phyloP scores from a whole-genome alignment of 352 stramenopile genomes.

The Pythium phragmiticola region DNA sequence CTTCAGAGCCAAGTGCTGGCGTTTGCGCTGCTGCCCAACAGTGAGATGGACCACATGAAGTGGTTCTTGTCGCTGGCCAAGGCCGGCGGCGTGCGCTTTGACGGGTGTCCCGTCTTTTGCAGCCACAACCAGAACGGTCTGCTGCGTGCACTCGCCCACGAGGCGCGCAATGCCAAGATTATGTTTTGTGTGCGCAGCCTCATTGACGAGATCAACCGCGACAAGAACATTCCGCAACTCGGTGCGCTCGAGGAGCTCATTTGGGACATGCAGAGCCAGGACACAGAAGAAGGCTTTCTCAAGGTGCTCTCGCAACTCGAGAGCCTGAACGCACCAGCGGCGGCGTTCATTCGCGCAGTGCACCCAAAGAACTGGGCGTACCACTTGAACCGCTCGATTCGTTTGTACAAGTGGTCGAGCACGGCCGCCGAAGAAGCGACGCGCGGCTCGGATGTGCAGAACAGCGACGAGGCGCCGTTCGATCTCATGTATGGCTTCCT shows the following conservation, averaged over 20 bases:
- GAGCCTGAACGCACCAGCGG: slow-evolving; percentile 47
- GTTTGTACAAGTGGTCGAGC: slow-evolving; percentile 67
- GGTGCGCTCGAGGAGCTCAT: slow-evolving; percentile 56
- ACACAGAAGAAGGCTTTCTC: slow-evolving; percentile 58
- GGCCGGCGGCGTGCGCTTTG: slow-evolving; percentile 45
- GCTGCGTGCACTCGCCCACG: slow-evolving; percentile 49
- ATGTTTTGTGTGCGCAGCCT: slow-evolving; percentile 76
- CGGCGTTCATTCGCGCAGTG: slow-evolving; percentile 53
- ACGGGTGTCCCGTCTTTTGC: slow-evolving; percentile 57
- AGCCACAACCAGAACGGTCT: slow-evolving; percentile 58
- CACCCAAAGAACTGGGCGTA: slow-evolving; percentile 70
- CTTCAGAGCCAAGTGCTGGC: slow-evolving; percentile 65
- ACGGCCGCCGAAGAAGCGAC: slow-evolving; percentile 58
- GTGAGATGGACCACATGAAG: slow-evolving; percentile 66
- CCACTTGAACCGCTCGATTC: slow-evolving; percentile 59
- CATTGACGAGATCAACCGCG: slow-evolving; percentile 59
- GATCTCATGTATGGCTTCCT: slow-evolving; percentile 80
- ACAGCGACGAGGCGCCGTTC: slow-evolving; percentile 73
- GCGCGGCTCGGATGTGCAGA: slow-evolving; percentile 52
- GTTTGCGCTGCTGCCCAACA: slow-evolving; percentile 63
- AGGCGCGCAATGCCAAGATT: slow-evolving; percentile 54
- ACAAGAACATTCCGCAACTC: slow-evolving; percentile 77
- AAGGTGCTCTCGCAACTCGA: slow-evolving; percentile 52
- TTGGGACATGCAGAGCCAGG: slow-evolving; percentile 58
- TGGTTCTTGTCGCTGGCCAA: slow-evolving; percentile 71